These are phyloP conservation scores for Citeromyces nyonsensis DNA, from an alignment of 805 yeast genomes.

Conservation along the genomic window DNA sequence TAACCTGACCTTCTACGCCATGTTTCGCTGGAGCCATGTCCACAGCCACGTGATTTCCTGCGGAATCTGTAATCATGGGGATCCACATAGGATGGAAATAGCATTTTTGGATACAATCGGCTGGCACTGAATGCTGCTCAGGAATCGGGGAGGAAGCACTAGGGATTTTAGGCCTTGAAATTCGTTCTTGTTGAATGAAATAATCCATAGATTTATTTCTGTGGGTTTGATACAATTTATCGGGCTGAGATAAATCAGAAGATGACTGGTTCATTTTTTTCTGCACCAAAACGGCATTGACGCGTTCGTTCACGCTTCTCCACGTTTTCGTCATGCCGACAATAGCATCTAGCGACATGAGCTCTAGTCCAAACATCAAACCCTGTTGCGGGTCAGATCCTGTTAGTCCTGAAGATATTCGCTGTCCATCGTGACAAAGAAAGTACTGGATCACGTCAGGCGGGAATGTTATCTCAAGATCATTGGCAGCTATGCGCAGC, in stretches of 20 bases:
- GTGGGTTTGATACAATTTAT: constrained; percentile 7
- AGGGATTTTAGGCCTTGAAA: background rate
- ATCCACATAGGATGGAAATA: constrained; percentile 84
- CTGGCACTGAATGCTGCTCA: constrained; percentile 53
- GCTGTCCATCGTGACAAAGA: constrained; percentile 73
- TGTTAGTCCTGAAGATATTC: constrained; percentile 10
- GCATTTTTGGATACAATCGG: constrained; percentile 45
- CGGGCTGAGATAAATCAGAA: constrained; percentile 5
- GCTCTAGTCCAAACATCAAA: constrained; percentile 58
- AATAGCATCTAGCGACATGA: constrained; percentile 66
- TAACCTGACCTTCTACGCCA: constrained; percentile 77
- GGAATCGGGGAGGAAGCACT: constrained; percentile 15
- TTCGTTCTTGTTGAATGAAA: constrained; percentile 1
- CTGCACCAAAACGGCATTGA: constrained; percentile 11
- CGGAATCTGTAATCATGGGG: constrained; percentile 72
- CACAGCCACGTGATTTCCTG: constrained; percentile 80
- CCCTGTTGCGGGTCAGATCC: constrained; percentile 20
- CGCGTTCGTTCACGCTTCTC: constrained; percentile 50
- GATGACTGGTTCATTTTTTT: constrained; percentile 5
- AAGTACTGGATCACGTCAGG: constrained; percentile 60
- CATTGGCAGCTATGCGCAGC: constrained; percentile 63
- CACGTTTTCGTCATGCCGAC: constrained; percentile 68
- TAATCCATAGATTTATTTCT: constrained; percentile 2
- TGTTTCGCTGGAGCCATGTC: constrained; percentile 66
- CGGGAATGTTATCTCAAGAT: constrained; percentile 57